A percentile compares a stretch with the other conserved stretches of the same genome.
These are phyloP conservation scores for Colletotrichum gloeosporioides DNA, from an alignment of 2,329 filamentous ascomycete genomes.

Conservation along the genomic window DNA sequence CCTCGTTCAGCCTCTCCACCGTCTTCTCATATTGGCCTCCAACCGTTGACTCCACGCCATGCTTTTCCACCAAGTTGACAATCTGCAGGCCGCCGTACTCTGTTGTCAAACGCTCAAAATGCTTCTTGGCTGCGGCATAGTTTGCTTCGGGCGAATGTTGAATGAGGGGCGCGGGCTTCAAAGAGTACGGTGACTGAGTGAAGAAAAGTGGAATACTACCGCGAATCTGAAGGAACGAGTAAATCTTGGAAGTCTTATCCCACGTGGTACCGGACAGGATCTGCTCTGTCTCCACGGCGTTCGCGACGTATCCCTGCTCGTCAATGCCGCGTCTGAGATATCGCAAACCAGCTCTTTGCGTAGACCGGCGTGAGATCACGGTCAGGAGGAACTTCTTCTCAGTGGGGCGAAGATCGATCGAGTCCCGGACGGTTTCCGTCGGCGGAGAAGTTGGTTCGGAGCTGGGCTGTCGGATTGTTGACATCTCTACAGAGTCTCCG, in stretches of 20 bases:
- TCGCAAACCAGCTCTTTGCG: conserved; percentile 83
- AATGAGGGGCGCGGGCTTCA: conserved; percentile 84
- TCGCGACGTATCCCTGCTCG: conserved; percentile 86
- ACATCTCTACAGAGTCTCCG: conserved; percentile 53
- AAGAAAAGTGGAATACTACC: conserved; percentile 96
- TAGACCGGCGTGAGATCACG: conserved; percentile 86
- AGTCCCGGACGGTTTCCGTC: conserved; percentile 27
- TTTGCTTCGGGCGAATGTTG: conserved; percentile 85
- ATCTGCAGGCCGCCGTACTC: conserved; percentile 80
- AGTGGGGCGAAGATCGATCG: conserved; percentile 48
- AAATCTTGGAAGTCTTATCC: conserved; percentile 65
- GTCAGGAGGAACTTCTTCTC: conserved; percentile 78
- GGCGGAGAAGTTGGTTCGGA: conserved; percentile 29
- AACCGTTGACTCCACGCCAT: conserved; percentile 80
- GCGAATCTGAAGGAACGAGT: conserved; percentile 86
- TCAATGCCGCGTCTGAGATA: conserved; percentile 92
- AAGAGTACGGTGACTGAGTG: conserved; percentile 90
- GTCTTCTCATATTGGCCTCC: conserved; percentile 79
- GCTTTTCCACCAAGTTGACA: conserved; percentile 87
- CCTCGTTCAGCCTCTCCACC: conserved; percentile 70
- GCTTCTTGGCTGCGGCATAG: conserved; percentile 75
- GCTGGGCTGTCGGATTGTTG: conserved; percentile 38
- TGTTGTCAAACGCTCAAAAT: conserved; percentile 73
- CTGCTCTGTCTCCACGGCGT: conserved; percentile 94
- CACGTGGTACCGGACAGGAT: conserved; percentile 78